Evolutionary conservation across 2,329 filamentous ascomycete genomes (phyloP).

Genomic region (Phialophora macrospora): DNA sequence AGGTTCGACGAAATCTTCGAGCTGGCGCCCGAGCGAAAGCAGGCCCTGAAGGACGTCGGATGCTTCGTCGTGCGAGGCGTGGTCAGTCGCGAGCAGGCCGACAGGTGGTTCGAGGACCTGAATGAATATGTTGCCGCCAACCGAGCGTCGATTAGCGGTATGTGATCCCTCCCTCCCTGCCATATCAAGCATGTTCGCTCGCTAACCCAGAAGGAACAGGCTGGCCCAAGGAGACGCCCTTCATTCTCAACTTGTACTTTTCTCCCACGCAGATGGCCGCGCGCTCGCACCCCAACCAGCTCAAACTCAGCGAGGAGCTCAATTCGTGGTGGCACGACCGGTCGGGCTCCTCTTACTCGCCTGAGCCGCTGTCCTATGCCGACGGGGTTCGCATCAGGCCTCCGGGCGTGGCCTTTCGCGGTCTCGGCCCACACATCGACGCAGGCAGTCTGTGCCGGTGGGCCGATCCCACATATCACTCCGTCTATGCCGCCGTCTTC

Average conservation of each 20-base stretch:
- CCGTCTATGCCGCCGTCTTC: constrained; percentile 48
- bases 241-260: constrained; percentile 49
- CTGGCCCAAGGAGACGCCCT: constrained; percentile 48
- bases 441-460: constrained; percentile 52
- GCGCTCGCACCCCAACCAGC: constrained; percentile 48
- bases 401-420: constrained; percentile 47
- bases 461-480: constrained; percentile 49
- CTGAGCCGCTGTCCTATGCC: constrained; percentile 49
- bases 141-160: constrained; percentile 24
- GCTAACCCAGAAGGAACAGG: constrained; percentile 21
- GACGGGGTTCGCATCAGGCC: constrained; percentile 49
- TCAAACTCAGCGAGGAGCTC: constrained; percentile 46
- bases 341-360: constrained; percentile 38
- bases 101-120: constrained; percentile 39
- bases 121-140: constrained; percentile 45
- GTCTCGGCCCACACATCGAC: constrained; percentile 53
- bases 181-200: background rate
- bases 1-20: constrained; percentile 41
- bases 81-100: constrained; percentile 26
- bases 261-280: constrained; percentile 48
- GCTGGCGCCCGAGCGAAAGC: constrained; percentile 47
- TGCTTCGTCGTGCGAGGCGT: constrained; percentile 36
- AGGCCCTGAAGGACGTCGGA: constrained; percentile 30
- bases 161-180: constrained; percentile 21
- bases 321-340: constrained; percentile 50